These are phyloP conservation scores for Tolypocladium tropicale DNA, from an alignment of 2,329 filamentous ascomycete genomes.

Conservation along the genomic window DNA sequence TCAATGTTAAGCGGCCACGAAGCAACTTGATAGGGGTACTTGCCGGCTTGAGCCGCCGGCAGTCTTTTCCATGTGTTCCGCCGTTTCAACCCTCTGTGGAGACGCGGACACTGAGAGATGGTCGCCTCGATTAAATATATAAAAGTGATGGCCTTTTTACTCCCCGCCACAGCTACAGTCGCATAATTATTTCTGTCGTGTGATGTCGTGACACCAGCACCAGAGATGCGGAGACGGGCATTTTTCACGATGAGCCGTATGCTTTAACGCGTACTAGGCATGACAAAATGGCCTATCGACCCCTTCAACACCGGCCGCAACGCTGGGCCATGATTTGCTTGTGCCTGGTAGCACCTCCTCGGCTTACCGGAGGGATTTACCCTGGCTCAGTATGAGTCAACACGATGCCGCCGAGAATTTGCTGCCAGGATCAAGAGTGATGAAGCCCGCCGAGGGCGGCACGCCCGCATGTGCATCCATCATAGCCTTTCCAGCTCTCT, in stretches of 20 bases:
- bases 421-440: too few relatives aligned
- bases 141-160: constrained; percentile 8
- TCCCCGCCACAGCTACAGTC: constrained; percentile 1
- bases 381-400: too few relatives aligned
- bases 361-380: too few relatives aligned
- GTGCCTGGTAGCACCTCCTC: too few relatives aligned
- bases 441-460: not conserved
- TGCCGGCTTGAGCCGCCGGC: constrained; percentile 3
- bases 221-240: not conserved
- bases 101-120: constrained; percentile 2
- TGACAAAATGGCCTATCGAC: too few relatives aligned
- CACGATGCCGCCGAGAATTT: too few relatives aligned
- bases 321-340: too few relatives aligned
- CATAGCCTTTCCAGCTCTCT: not conserved
- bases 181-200: not conserved
- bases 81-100: not conserved
- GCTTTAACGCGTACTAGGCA: too few relatives aligned
- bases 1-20: constrained; percentile 21
- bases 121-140: constrained; percentile 9
- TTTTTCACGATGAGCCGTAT: too few relatives aligned
- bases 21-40: constrained; percentile 13
- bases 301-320: too few relatives aligned
- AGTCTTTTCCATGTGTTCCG: constrained; percentile 13
- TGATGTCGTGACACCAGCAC: not conserved
- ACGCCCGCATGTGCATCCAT: not conserved